These are phyloP conservation scores for Arxiozyma bovina DNA, from an alignment of 1,139 yeast species.

Conservation along the genomic window DNA sequence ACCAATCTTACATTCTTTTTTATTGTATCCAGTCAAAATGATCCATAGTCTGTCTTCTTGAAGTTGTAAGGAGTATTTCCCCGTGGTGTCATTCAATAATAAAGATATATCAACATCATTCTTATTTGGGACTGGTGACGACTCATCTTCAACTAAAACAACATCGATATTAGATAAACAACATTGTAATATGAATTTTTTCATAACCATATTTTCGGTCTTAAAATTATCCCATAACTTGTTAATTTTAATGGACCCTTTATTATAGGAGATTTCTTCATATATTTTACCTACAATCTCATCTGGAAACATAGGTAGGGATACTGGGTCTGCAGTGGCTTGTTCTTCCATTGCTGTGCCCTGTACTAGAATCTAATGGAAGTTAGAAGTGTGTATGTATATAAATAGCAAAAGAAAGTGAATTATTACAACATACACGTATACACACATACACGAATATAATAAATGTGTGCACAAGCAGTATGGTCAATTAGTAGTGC, in stretches of 20 bases:
- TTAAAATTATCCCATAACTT: constrained; percentile 2
- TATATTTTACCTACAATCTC: constrained; percentile 22
- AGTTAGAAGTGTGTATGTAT: background rate
- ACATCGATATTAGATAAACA: constrained; percentile 4
- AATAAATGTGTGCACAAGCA: too few species aligned
- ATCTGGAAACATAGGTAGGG: constrained; percentile 21
- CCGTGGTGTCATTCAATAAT: background rate
- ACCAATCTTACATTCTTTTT: constrained; percentile 37
- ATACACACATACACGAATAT: background rate
- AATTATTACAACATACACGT: background rate
- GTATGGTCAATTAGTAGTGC: background rate
- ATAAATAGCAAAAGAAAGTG: too few species aligned
- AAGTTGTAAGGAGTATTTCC: background rate
- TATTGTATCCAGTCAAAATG: constrained; percentile 36
- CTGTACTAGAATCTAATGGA: background rate
- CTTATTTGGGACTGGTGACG: background rate
- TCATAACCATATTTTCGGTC: background rate
- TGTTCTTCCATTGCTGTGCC: background rate
- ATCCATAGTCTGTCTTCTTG: constrained; percentile 36
- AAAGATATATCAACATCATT: background rate
- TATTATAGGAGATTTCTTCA: constrained; percentile 27
- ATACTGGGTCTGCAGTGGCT: background rate
- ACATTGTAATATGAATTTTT: constrained; percentile 6
- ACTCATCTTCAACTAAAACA: background rate
- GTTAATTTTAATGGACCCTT: constrained; percentile 14